Percentiles rank a stretch among this genome's conserved stretches.
Conservation (phyloP, 2,329 filamentous ascomycete species). For the Phialocephala sp. region DNA sequence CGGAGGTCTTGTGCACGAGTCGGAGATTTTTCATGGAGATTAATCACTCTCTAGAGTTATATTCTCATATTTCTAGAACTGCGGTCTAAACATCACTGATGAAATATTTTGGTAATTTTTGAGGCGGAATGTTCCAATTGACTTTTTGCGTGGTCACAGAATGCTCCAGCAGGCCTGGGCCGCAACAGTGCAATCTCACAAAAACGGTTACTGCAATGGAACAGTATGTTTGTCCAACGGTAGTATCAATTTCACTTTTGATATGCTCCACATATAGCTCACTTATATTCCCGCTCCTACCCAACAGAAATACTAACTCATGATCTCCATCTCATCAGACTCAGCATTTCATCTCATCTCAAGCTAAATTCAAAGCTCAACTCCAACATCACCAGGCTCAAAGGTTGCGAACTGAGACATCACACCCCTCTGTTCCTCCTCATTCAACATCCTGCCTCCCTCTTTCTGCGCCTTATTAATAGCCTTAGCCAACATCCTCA, state of each 20-base stretch:
- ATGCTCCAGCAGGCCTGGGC: too few species aligned
- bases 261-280: too few species aligned
- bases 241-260: too few species aligned
- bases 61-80: not conserved
- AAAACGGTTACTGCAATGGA: too few species aligned
- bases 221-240: too few species aligned
- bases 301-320: not conserved
- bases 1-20: not conserved
- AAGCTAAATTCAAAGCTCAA: not conserved
- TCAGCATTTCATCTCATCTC: not conserved
- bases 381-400: constrained; percentile 12
- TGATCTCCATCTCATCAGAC: not conserved
- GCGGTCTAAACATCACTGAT: not conserved
- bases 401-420: constrained; percentile 36
- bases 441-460: constrained; percentile 19
- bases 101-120: not conserved
- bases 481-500: constrained; percentile 27
- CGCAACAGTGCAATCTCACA: too few species aligned
- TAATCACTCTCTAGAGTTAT: not conserved
- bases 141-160: not conserved
- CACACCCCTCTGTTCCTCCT: constrained; percentile 26
- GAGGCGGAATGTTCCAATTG: not conserved
- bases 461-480: constrained; percentile 17
- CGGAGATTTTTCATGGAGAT: too few species aligned
- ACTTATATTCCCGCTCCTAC: not conserved